These are phyloP conservation scores for Tolypocladium paradoxum DNA, from an alignment of 2,329 filamentous ascomycete genomes.

Conservation along the genomic window DNA sequence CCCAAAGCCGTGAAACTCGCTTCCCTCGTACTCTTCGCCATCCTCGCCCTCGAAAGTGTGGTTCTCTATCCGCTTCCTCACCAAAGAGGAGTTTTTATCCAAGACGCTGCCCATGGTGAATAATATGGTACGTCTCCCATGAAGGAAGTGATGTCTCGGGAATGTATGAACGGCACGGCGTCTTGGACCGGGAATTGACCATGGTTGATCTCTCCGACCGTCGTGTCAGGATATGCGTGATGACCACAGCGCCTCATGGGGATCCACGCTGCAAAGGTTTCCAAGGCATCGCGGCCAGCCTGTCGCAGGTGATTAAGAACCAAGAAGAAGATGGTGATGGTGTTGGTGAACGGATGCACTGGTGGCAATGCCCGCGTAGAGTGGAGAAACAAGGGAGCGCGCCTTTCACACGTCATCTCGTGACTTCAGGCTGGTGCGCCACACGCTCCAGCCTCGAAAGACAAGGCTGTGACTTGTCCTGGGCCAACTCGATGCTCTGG, in stretches of 20 bases:
- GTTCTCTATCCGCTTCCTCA: constrained; percentile 49
- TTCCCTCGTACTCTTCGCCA: constrained; percentile 84
- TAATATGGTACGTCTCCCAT: too few species aligned
- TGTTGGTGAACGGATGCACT: neutral
- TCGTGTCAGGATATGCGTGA: neutral
- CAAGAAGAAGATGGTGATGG: neutral
- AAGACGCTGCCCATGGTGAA: constrained; percentile 46
- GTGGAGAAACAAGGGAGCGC: constrained; percentile 17
- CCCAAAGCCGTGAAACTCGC: constrained; percentile 75
- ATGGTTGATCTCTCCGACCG: neutral
- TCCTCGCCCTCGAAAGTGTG: constrained; percentile 70
- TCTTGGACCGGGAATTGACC: neutral
- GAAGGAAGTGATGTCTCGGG: neutral
- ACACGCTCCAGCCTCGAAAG: constrained; percentile 9
- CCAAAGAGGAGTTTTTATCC: constrained; percentile 51
- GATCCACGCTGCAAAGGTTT: neutral
- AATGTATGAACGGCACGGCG: neutral
- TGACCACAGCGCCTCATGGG: neutral
- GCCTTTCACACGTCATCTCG: constrained; percentile 29
- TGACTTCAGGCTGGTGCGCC: constrained; percentile 15
- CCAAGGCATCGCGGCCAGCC: neutral
- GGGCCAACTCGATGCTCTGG: neutral
- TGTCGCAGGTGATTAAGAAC: neutral
- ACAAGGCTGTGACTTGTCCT: constrained; percentile 6
- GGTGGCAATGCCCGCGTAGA: constrained; percentile 19